phyloP scores from a whole-genome alignment of 2,329 filamentous ascomycete genomes.

The Cladorrhinum sp. region DNA sequence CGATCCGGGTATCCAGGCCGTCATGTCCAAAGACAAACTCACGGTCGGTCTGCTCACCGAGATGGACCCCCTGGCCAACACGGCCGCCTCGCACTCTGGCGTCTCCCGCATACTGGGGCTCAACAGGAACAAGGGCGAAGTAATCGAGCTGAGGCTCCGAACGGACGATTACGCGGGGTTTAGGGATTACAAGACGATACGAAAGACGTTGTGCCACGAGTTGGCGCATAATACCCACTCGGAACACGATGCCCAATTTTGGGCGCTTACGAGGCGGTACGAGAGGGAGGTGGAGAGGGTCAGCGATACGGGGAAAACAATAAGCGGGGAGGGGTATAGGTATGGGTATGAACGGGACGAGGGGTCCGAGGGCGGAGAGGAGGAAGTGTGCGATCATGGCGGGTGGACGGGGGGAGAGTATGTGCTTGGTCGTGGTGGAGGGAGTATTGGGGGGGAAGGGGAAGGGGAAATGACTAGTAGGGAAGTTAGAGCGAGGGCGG shows the following conservation, averaged over 20 bases:
- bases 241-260: slow-evolving; percentile 82
- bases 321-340: slow-evolving; percentile 55
- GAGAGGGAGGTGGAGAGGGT: slow-evolving; percentile 79
- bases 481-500: slow-evolving; percentile 25
- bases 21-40: slow-evolving; percentile 84
- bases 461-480: slow-evolving; percentile 20
- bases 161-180: slow-evolving; percentile 95
- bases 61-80: slow-evolving; percentile 88
- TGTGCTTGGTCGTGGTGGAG: slow-evolving; percentile 22
- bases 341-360: slow-evolving; percentile 15
- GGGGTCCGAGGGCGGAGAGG: slow-evolving; percentile 19
- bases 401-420: slow-evolving; percentile 27
- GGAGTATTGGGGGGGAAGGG: background rate
- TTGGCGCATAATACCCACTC: slow-evolving; percentile 87
- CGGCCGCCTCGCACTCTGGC: slow-evolving; percentile 65
- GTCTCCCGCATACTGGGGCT: slow-evolving; percentile 76
- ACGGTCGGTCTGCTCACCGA: slow-evolving; percentile 84
- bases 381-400: slow-evolving; percentile 25
- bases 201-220: slow-evolving; percentile 92
- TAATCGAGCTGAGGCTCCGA: slow-evolving; percentile 85
- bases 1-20: slow-evolving; percentile 79
- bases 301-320: slow-evolving; percentile 58
- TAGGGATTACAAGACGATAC: slow-evolving; percentile 85
- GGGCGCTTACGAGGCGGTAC: slow-evolving; percentile 82
- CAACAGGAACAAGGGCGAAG: slow-evolving; percentile 83